Evolutionary conservation across 768 basidiomycete genomes (phyloP).

Genomic region (Lanmaoa pseudosensibilis): DNA sequence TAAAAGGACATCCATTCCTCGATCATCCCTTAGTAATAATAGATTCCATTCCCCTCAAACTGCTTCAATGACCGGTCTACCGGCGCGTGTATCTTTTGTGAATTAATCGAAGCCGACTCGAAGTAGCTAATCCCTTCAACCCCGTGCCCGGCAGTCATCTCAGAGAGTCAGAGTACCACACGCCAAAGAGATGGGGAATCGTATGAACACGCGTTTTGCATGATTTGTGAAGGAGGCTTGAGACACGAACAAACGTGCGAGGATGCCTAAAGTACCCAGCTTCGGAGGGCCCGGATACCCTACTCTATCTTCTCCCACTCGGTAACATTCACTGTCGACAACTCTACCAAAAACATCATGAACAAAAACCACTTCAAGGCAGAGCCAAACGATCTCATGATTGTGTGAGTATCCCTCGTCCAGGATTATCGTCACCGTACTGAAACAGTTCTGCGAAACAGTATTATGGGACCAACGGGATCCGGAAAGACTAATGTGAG

Average conservation of each 20-base stretch:
- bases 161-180: neutral
- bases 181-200: neutral
- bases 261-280: neutral
- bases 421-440: neutral
- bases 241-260: neutral
- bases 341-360: neutral
- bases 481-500: constrained; percentile 27
- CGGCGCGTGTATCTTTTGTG: no score
- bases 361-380: neutral
- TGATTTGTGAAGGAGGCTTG: neutral
- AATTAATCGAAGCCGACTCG: no score
- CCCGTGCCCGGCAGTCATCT: neutral
- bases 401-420: constrained; percentile 11
- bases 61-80: no score
- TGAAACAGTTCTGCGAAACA: neutral
- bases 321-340: neutral
- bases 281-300: neutral
- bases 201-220: neutral
- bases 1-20: no score
- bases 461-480: constrained; percentile 28
- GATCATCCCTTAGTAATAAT: no score
- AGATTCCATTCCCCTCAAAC: no score
- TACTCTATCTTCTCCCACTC: neutral
- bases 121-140: neutral
- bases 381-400: constrained; percentile 6